Percentiles rank a stretch among this genome's conserved stretches.
phyloP scores from a whole-genome alignment of 371 early-diverging fungal genomes.

The Fennellomyces sp. region DNA sequence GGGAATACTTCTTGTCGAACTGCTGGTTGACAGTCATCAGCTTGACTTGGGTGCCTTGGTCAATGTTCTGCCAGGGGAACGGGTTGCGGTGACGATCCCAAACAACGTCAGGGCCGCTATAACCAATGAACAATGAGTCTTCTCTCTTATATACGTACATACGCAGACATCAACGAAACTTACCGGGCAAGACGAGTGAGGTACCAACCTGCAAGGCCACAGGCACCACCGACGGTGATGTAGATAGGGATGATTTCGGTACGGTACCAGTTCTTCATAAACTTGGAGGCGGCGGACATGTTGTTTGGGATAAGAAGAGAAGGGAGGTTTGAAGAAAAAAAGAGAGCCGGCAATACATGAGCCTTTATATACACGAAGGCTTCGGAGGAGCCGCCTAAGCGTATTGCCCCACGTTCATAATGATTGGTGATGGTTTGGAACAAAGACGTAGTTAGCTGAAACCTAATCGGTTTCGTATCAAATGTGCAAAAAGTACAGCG shows the following conservation, averaged over 20 bases:
- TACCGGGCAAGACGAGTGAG: conserved; percentile 46
- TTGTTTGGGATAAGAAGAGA: conserved; percentile 11
- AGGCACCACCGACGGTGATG: conserved; percentile 47
- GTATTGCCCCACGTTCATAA: not conserved
- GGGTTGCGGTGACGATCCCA: conserved; percentile 53
- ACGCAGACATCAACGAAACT: no score
- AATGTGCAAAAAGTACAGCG: no score
- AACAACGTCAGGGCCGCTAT: conserved; percentile 56
- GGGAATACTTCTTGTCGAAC: conserved; percentile 43
- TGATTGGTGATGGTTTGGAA: conserved; percentile 10
- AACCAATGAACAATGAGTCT: conserved; percentile 14
- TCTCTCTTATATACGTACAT: no score
- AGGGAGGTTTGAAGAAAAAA: conserved; percentile 5
- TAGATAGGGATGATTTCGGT: conserved; percentile 53
- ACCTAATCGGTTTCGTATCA: not conserved
- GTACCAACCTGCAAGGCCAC: conserved; percentile 52
- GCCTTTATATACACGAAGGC: not conserved
- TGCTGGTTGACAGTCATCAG: conserved; percentile 55
- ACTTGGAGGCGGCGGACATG: conserved; percentile 42
- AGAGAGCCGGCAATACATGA: not conserved
- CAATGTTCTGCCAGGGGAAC: conserved; percentile 56
- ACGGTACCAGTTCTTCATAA: conserved; percentile 57
- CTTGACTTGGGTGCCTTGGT: conserved; percentile 53
- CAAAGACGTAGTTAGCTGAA: not conserved
- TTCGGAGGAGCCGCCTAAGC: not conserved